Percentiles rank a stretch among this genome's conserved stretches.
These are phyloP conservation scores for Melanopsichium pennsylvanicum DNA, from an alignment of 1,284 basidiomycete genomes.

Conservation along the genomic window DNA sequence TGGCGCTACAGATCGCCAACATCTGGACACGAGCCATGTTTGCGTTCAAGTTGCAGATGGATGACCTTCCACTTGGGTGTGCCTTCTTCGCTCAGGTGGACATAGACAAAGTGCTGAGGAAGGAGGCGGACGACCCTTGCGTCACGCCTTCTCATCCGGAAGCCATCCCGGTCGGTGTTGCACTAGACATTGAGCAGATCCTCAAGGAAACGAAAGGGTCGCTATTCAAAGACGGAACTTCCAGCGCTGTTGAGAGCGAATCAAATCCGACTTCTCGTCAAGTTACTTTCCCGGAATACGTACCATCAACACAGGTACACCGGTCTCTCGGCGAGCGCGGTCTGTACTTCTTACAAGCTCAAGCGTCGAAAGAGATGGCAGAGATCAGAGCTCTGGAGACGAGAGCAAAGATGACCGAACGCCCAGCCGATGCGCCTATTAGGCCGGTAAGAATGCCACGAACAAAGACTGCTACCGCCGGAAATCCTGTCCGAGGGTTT, in stretches of 20 bases:
- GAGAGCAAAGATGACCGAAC: slow-evolving; percentile 43
- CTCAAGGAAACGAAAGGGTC: slow-evolving; percentile 69
- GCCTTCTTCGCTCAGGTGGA: slow-evolving; percentile 98
- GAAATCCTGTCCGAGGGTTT: background rate
- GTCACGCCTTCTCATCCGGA: slow-evolving; percentile 89
- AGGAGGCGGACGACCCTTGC: slow-evolving; percentile 95
- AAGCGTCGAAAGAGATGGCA: slow-evolving; percentile 57
- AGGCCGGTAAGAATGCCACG: slow-evolving; percentile 3
- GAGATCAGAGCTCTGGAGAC: slow-evolving; percentile 61
- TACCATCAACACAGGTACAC: slow-evolving; percentile 51
- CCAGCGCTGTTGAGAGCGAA: background rate
- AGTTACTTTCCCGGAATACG: slow-evolving; percentile 38
- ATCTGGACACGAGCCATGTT: slow-evolving; percentile 94
- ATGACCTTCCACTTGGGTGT: slow-evolving; percentile 84
- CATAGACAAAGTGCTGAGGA: slow-evolving; percentile 86
- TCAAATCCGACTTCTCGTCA: background rate
- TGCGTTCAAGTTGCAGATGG: slow-evolving; percentile 91
- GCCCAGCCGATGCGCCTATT: slow-evolving; percentile 2
- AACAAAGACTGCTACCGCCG: slow-evolving; percentile 1
- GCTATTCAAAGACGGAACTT: slow-evolving; percentile 34
- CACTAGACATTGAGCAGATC: slow-evolving; percentile 76
- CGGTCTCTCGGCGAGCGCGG: slow-evolving; percentile 58
- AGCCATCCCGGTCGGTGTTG: slow-evolving; percentile 84
- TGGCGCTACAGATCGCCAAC: slow-evolving; percentile 96
- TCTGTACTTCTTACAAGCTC: slow-evolving; percentile 60